These are phyloP conservation scores for Candida suzukii DNA, from an alignment of 805 yeast species.

Conservation along the genomic window DNA sequence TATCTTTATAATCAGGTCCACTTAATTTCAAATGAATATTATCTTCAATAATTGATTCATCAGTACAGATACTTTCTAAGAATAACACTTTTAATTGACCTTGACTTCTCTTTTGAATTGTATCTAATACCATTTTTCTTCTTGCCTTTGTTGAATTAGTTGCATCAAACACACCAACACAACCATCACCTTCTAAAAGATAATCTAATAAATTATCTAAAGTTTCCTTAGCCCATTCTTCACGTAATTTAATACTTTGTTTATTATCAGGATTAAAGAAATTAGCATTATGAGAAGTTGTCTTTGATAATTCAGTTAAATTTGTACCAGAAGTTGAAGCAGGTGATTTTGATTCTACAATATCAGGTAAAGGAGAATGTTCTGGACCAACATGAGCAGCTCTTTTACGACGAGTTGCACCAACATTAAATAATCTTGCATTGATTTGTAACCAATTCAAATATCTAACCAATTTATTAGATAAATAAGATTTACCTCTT, in stretches of 20 bases:
- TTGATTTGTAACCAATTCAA: slow-evolving; percentile 92
- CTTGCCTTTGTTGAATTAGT: slow-evolving; percentile 70
- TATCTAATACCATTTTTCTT: slow-evolving; percentile 48
- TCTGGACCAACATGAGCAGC: slow-evolving; percentile 63
- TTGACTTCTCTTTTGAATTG: slow-evolving; percentile 47
- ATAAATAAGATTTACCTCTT: slow-evolving; percentile 87
- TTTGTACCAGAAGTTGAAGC: neutral
- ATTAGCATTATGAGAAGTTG: slow-evolving; percentile 59
- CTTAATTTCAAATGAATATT: slow-evolving; percentile 77
- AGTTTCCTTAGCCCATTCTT: slow-evolving; percentile 95
- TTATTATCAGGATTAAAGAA: slow-evolving; percentile 81
- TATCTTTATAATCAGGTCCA: slow-evolving; percentile 87
- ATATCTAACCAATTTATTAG: slow-evolving; percentile 85
- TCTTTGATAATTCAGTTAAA: neutral
- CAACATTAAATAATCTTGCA: slow-evolving; percentile 88
- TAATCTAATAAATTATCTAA: slow-evolving; percentile 77
- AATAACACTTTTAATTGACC: slow-evolving; percentile 71
- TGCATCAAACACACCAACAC: slow-evolving; percentile 89
- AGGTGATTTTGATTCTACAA: slow-evolving; percentile 4
- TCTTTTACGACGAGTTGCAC: slow-evolving; percentile 83
- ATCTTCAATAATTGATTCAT: slow-evolving; percentile 66
- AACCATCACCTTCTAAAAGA: slow-evolving; percentile 72
- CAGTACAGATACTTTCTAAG: slow-evolving; percentile 83
- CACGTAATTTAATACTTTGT: slow-evolving; percentile 60
- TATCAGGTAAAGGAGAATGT: slow-evolving; percentile 50